Evolutionary conservation across 1,139 yeast species (phyloP).

Genomic region (Candida albicans): DNA sequence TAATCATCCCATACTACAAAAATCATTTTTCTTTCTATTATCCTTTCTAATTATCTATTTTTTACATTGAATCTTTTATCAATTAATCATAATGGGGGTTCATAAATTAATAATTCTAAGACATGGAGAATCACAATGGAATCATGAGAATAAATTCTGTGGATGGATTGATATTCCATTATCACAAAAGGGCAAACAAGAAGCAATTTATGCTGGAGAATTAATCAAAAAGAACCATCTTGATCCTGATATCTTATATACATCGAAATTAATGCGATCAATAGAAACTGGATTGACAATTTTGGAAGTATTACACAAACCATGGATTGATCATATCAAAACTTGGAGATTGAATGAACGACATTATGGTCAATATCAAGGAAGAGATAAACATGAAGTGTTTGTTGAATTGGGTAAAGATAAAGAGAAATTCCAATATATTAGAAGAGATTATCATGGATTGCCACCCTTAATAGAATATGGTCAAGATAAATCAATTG

Average conservation of each 20-base stretch:
- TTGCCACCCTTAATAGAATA: conserved; percentile 55
- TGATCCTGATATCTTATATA: conserved; percentile 57
- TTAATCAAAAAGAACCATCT: conserved; percentile 42
- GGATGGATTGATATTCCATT: conserved; percentile 82
- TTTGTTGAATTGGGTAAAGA: conserved; percentile 57
- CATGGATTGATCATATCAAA: conserved; percentile 51
- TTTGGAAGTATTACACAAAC: conserved; percentile 42
- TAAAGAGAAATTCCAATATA: conserved; percentile 51
- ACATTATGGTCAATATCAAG: conserved; percentile 78
- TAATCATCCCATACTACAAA: too few relatives aligned
- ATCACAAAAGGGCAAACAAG: conserved; percentile 58
- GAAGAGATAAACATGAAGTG: conserved; percentile 55
- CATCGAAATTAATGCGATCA: conserved; percentile 66
- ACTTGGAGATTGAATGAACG: conserved; percentile 78
- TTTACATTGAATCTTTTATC: background rate
- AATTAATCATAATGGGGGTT: conserved; percentile 10
- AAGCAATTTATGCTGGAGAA: conserved; percentile 61
- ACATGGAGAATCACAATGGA: conserved; percentile 78
- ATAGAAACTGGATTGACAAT: conserved; percentile 67
- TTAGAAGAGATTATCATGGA: conserved; percentile 68
- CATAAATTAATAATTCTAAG: conserved; percentile 56
- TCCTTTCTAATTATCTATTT: background rate
- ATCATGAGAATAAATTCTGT: conserved; percentile 67
- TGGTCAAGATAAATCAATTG: conserved; percentile 35
- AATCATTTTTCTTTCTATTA: background rate